Percentiles rank a stretch among this genome's conserved stretches.
Evolutionary conservation across 1,284 basidiomycete species (phyloP).

Genomic region (Pholiota adiposa): DNA sequence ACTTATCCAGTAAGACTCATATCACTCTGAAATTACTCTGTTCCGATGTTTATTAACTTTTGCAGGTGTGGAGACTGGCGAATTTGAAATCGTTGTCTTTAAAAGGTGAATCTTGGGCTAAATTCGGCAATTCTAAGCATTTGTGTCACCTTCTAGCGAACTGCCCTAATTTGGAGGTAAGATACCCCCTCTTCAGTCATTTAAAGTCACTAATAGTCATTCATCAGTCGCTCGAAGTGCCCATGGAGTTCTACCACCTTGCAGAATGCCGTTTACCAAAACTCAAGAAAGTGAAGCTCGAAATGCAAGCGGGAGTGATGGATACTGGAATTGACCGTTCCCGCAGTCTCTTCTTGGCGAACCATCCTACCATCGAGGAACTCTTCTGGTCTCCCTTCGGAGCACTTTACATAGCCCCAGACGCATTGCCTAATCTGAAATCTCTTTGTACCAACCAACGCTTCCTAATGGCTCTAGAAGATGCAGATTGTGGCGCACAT

Average conservation of each 20-base stretch:
- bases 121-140: conserved; percentile 35
- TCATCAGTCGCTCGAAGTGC: conserved; percentile 42
- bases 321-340: conserved; percentile 35
- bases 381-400: conserved; percentile 45
- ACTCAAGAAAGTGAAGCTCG: conserved; percentile 42
- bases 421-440: conserved; percentile 41
- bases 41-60: conserved; percentile 2
- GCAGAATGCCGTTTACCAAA: conserved; percentile 39
- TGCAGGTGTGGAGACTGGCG: conserved; percentile 43
- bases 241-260: conserved; percentile 44
- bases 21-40: neutral
- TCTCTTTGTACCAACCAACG: conserved; percentile 36
- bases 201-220: neutral
- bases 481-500: conserved; percentile 17
- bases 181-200: conserved; percentile 2
- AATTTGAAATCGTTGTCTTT: conserved; percentile 43
- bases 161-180: conserved; percentile 40
- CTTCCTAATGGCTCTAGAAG: conserved; percentile 36
- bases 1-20: conserved; percentile 40
- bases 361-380: conserved; percentile 46
- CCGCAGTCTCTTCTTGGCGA: conserved; percentile 41
- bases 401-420: conserved; percentile 22
- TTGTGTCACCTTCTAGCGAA: conserved; percentile 39
- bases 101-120: conserved; percentile 42
- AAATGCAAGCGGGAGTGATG: conserved; percentile 38